These are phyloP conservation scores for Dothideomycetes sp. DNA, from an alignment of 2,329 filamentous ascomycete species.

Conservation along the genomic window DNA sequence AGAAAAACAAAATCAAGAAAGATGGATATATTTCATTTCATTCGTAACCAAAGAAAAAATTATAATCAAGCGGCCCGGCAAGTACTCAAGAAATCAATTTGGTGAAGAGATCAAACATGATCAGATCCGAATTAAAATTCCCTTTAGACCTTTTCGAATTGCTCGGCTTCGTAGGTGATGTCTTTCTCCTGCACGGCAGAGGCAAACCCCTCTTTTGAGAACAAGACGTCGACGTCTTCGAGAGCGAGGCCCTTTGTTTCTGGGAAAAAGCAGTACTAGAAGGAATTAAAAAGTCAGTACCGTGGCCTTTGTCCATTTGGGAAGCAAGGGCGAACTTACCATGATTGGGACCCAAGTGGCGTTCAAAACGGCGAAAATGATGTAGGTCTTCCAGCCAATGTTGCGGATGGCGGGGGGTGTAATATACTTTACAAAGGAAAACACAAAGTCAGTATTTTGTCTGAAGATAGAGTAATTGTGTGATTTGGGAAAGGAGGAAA, in stretches of 20 bases:
- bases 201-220: slow-evolving; percentile 10
- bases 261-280: neutral
- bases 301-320: too few species aligned
- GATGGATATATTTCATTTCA: too few species aligned
- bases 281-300: neutral
- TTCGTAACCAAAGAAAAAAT: too few species aligned
- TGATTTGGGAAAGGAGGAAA: neutral
- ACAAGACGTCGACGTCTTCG: slow-evolving; percentile 15
- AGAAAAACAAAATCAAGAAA: too few species aligned
- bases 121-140: neutral
- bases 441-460: neutral
- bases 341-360: slow-evolving; percentile 18
- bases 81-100: too few species aligned
- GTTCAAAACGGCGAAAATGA: slow-evolving; percentile 42
- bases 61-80: too few species aligned
- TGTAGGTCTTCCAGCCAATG: slow-evolving; percentile 48
- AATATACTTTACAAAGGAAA: slow-evolving; percentile 41
- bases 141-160: slow-evolving; percentile 5
- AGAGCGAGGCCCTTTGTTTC: slow-evolving; percentile 8
- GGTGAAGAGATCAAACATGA: too few species aligned
- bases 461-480: too few species aligned
- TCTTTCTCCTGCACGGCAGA: slow-evolving; percentile 4
- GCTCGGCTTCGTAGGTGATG: neutral
- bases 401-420: slow-evolving; percentile 51
- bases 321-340: neutral